These are phyloP conservation scores for Naganishia cerealis DNA, from an alignment of 1,284 basidiomycete genomes.

Conservation along the genomic window DNA sequence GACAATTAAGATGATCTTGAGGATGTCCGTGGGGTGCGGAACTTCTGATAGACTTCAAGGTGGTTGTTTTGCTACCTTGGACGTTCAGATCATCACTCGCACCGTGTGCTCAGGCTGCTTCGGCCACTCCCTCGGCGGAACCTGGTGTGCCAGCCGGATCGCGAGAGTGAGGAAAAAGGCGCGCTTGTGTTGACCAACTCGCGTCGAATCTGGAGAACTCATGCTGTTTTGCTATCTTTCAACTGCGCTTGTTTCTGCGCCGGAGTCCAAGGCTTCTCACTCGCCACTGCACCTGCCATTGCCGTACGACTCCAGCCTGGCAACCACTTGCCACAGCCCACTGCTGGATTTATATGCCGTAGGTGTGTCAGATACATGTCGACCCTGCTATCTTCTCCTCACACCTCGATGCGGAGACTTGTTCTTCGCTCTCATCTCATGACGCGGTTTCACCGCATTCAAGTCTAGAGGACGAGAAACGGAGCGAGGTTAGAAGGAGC, in stretches of 20 bases:
- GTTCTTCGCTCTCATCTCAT: slow-evolving; percentile 32
- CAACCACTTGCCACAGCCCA: too few species aligned
- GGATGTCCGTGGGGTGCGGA: slow-evolving; percentile 24
- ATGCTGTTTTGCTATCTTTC: not conserved
- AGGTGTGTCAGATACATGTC: not conserved
- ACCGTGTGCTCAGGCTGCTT: not conserved
- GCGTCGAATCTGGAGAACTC: not conserved
- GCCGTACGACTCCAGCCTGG: too few species aligned
- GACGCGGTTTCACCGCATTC: slow-evolving; percentile 24
- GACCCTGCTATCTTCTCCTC: not conserved
- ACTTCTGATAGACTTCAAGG: not conserved
- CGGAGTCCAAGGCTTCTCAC: not conserved
- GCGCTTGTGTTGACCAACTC: not conserved
- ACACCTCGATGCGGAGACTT: slow-evolving; percentile 31
- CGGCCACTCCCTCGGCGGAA: slow-evolving; percentile 4
- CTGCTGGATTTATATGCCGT: not conserved
- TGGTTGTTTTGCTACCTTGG: slow-evolving; percentile 10
- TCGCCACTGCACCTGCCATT: too few species aligned
- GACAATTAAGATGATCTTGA: slow-evolving; percentile 26
- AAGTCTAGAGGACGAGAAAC: slow-evolving; percentile 31
- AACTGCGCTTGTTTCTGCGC: not conserved
- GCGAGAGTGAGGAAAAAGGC: not conserved
- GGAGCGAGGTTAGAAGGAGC: slow-evolving; percentile 28
- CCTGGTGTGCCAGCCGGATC: not conserved
- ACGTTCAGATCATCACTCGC: slow-evolving; percentile 13